Evolutionary conservation across 495 filamentous ascomycete species (phyloP), one percentile per base, ranked within the genome.

Genomic region (Rostrohypoxylon terebratum): DNA sequence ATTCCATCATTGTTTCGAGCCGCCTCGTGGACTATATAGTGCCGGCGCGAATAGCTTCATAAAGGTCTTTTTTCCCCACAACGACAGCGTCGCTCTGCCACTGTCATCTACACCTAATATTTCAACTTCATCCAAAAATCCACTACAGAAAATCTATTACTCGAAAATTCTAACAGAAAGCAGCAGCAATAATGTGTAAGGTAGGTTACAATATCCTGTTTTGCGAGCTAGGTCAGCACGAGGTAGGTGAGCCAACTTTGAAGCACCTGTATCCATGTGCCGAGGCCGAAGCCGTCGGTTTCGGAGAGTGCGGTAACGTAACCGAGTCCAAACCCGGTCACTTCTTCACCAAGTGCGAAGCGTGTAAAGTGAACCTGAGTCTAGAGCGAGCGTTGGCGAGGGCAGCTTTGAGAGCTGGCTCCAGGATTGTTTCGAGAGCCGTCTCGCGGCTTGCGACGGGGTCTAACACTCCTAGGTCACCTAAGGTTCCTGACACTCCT

Each of bases 181-280:
- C 0, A 36, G 6, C 5, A 20, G 51, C n/a, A 9, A 42, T 9
- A 2, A 69, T 63, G 59, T 69, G 66, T 16, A 63, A 57, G 14
- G 28, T 42, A 25, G 45, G 31, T 0, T 13, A 20, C 50, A 42
- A 63, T 14, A 34, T 69, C 31, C 51, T 1, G 13, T 69, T 59
- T 42, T 69, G 66, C 59, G n/a, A 7, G 11, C 23, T 54, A 3
- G 59, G 59, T 40, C 16, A 40, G 50, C 66, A 69, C 50, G 48
- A 63, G 3, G 20, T 63, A 8, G 66, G 66, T 18, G 66, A 69
- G 16, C 48, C 59, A 2, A 21, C 3, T 1, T 31, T 53, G 6
- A 9, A n/a, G 31, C 51, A 28, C 2, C 31, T 20, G 31, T 69
- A 63, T 59, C n/a, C 33, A 0, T 69, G 66, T 21, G n/a, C 25